phyloP scores from a whole-genome alignment of 129 eudicot species.

The Flaveria sonorensis region DNA sequence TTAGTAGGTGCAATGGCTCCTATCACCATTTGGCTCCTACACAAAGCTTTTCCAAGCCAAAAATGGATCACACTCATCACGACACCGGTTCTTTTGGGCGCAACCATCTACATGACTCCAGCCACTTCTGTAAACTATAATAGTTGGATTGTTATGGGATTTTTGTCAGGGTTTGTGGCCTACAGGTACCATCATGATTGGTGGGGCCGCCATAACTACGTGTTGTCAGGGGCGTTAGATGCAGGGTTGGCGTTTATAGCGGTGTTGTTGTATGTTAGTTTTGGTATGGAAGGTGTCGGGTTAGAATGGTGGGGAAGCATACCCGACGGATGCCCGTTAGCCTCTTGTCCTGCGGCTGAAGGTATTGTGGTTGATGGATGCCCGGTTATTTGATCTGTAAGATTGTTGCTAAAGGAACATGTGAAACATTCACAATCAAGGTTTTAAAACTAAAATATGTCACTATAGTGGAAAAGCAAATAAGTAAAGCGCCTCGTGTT shows the following conservation, averaged over 20 bases:
- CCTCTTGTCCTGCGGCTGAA: conserved; percentile 67
- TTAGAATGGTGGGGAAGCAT: conserved; percentile 77
- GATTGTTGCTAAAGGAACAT: not conserved
- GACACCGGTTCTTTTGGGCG: conserved; percentile 62
- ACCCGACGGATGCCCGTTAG: conserved; percentile 63
- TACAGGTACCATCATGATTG: conserved; percentile 63
- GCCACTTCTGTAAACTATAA: conserved; percentile 85
- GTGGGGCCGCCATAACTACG: conserved; percentile 80
- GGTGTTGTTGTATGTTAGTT: conserved; percentile 56
- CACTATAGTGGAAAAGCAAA: not conserved
- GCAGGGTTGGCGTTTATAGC: conserved; percentile 89
- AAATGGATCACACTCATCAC: conserved; percentile 56
- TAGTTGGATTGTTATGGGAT: conserved; percentile 75
- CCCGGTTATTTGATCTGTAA: conserved; percentile 35
- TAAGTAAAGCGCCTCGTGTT: no score
- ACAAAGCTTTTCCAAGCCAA: conserved; percentile 67
- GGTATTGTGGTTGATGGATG: conserved; percentile 71
- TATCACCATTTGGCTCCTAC: conserved; percentile 56
- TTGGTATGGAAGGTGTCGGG: conserved; percentile 56
- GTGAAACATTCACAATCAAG: not conserved
- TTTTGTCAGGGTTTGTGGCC: conserved; percentile 67
- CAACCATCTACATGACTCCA: conserved; percentile 69
- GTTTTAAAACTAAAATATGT: not conserved
- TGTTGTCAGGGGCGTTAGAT: conserved; percentile 81
- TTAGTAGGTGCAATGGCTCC: conserved; percentile 75